Evolutionary conservation across 768 basidiomycete genomes (phyloP).

Genomic region (Rhodocollybia butyracea): DNA sequence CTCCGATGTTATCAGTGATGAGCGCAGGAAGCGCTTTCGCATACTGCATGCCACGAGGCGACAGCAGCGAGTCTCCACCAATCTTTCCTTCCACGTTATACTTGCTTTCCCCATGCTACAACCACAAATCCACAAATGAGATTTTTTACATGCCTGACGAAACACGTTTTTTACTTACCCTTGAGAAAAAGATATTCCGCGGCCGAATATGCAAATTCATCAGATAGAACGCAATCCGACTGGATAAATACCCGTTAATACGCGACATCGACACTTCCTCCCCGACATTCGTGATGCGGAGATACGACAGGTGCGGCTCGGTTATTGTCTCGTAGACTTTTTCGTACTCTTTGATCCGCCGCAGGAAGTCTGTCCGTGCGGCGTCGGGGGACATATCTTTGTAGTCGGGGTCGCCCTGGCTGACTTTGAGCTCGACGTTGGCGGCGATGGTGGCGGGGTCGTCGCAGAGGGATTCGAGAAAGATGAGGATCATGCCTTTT

Average conservation of each 20-base stretch:
- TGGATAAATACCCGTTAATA: slow-evolving; percentile 94
- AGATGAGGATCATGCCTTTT: slow-evolving; percentile 84
- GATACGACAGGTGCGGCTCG: slow-evolving; percentile 86
- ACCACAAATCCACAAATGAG: slow-evolving; percentile 4
- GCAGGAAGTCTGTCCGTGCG: slow-evolving; percentile 87
- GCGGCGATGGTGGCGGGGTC: slow-evolving; percentile 93
- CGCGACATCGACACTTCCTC: slow-evolving; percentile 80
- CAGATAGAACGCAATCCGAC: slow-evolving; percentile 95
- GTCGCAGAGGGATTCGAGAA: slow-evolving; percentile 92
- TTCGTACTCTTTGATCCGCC: slow-evolving; percentile 91
- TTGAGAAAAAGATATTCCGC: slow-evolving; percentile 91
- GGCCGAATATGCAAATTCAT: slow-evolving; percentile 99
- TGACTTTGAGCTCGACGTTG: slow-evolving; percentile 94
- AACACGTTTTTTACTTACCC: slow-evolving; percentile 51
- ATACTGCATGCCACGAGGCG: slow-evolving; percentile 81
- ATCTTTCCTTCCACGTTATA: slow-evolving; percentile 97
- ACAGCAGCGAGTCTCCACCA: slow-evolving; percentile 93
- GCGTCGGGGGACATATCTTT: slow-evolving; percentile 80
- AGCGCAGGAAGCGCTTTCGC: slow-evolving; percentile 81
- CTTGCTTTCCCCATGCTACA: slow-evolving; percentile 94
- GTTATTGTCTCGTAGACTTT: slow-evolving; percentile 93
- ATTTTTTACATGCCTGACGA: not conserved
- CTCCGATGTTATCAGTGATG: slow-evolving; percentile 87
- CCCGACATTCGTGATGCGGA: slow-evolving; percentile 92
- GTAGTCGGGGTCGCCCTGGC: slow-evolving; percentile 97